Conservation (phyloP, 2,329 filamentous ascomycete species). For the Chaetomiaceae sp. region DNA sequence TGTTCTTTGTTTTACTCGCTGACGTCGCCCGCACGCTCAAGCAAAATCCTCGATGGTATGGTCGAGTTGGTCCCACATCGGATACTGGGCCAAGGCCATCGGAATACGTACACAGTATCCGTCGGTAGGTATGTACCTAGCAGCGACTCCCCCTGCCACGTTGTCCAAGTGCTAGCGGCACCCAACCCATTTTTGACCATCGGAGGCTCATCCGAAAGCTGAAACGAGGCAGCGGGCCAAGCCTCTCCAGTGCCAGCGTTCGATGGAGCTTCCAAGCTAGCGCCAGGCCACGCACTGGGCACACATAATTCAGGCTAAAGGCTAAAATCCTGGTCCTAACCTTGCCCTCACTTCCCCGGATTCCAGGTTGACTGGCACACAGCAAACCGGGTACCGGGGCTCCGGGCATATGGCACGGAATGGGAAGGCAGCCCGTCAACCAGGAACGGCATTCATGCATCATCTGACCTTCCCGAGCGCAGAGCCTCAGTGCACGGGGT, state of each 20-base stretch:
- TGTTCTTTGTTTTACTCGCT: too few species aligned
- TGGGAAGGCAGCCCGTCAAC: conserved; percentile 1
- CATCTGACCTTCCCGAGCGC: background rate
- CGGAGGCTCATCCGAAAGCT: conserved; percentile 13
- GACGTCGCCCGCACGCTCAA: too few species aligned
- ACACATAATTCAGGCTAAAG: conserved; percentile 20
- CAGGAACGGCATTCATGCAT: too few species aligned
- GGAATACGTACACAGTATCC: too few species aligned
- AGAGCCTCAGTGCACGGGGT: too few species aligned
- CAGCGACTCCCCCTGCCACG: too few species aligned
- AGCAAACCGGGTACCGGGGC: conserved; percentile 11
- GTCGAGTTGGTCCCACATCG: too few species aligned
- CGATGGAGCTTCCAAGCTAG: background rate
- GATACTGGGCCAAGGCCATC: too few species aligned
- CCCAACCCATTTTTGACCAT: background rate
- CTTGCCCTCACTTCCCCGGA: background rate
- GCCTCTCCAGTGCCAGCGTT: conserved; percentile 4
- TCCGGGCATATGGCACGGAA: background rate
- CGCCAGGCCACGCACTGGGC: background rate
- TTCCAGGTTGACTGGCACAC: background rate
- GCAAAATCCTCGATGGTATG: too few species aligned
- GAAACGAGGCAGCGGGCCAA: conserved; percentile 6
- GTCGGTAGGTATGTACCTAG: too few species aligned
- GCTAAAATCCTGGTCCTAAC: conserved; percentile 3
- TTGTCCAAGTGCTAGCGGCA: too few species aligned